Conservation (phyloP, 768 basidiomycete genomes). For the Suillus variegatus region DNA sequence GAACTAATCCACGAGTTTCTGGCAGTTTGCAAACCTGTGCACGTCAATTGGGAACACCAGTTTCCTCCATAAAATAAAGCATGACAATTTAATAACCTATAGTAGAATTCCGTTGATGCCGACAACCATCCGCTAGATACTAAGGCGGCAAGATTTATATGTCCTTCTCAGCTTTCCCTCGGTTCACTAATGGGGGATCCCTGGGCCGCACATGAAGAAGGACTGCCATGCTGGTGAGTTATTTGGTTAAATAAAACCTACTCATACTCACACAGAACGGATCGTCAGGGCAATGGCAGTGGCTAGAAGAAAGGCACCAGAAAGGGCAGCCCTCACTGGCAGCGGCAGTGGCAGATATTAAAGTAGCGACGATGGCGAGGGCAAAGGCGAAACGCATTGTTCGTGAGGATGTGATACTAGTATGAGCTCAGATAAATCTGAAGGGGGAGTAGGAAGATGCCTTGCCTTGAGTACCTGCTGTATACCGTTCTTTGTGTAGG, state of each 20-base stretch:
- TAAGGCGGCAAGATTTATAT: too few species aligned
- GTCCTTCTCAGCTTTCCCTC: too few species aligned
- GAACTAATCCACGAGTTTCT: too few species aligned
- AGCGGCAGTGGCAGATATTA: neutral
- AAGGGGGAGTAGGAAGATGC: neutral
- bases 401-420: neutral
- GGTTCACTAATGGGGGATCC: too few species aligned
- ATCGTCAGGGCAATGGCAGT: neutral
- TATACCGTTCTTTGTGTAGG: neutral
- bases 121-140: too few species aligned
- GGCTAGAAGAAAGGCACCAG: neutral
- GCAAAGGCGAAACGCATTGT: neutral
- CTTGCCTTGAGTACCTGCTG: neutral
- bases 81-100: too few species aligned
- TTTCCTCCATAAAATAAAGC: too few species aligned
- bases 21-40: too few species aligned
- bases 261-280: neutral
- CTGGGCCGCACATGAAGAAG: neutral
- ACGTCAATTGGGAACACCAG: too few species aligned
- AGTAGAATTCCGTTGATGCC: too few species aligned
- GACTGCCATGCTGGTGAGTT: neutral
- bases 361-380: neutral
- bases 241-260: neutral
- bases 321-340: neutral
- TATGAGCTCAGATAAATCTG: neutral